These are phyloP conservation scores for Backusella tarrabulga DNA, from an alignment of 192 early-diverging fungal species.

Conservation along the genomic window DNA sequence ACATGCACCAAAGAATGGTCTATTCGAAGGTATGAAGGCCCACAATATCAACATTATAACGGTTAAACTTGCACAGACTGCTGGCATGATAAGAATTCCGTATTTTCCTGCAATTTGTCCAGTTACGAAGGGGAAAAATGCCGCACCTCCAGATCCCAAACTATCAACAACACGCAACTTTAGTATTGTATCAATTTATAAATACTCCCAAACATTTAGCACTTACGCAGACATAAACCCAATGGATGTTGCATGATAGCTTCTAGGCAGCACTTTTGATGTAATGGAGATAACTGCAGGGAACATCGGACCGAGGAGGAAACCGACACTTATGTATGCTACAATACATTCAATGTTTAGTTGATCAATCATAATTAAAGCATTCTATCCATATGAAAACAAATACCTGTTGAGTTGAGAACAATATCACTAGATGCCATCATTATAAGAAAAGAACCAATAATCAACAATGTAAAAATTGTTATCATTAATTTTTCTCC, in stretches of 20 bases:
- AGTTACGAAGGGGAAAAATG: slow-evolving; percentile 24
- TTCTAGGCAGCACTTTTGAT: slow-evolving; percentile 24
- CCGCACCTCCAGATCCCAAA: slow-evolving; percentile 24
- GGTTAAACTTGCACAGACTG: slow-evolving; percentile 3
- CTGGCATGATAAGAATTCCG: slow-evolving; percentile 25
- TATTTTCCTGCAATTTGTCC: slow-evolving; percentile 20
- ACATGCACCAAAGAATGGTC: slow-evolving; percentile 2
- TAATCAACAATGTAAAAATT: slow-evolving; percentile 13
- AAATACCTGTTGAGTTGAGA: slow-evolving; percentile 12
- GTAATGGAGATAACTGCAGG: slow-evolving; percentile 22
- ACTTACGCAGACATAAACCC: slow-evolving; percentile 33
- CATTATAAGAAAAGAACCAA: neutral
- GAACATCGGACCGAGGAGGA: slow-evolving; percentile 30
- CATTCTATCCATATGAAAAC: neutral
- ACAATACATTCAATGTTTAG: neutral
- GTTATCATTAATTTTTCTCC: slow-evolving; percentile 33
- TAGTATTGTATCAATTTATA: neutral
- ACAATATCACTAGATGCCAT: neutral
- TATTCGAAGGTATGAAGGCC: slow-evolving; percentile 22
- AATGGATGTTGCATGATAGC: slow-evolving; percentile 28
- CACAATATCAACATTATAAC: slow-evolving; percentile 21
- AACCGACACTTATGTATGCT: slow-evolving; percentile 14
- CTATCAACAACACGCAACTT: neutral
- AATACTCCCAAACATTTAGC: neutral
- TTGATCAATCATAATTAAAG: neutral